Base-by-base conservation (phyloP, 306 rosid genomes). In the Cucurbita ficifolia region DNA sequence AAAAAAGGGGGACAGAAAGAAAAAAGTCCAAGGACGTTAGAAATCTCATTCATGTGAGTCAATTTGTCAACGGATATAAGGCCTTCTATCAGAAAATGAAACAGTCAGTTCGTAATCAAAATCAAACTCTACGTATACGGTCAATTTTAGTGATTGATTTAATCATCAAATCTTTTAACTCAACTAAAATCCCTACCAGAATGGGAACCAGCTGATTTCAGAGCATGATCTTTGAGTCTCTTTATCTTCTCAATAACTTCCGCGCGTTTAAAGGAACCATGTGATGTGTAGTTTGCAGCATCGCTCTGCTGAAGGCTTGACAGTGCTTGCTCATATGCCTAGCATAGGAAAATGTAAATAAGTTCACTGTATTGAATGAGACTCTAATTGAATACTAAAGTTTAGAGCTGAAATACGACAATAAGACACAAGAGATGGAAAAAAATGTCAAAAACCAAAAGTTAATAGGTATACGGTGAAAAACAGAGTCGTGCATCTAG, bases 261-360 rank as follows among this genome's bases (percentile, higher is more conserved):
- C 70, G 49, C 52, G 62, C 55, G 70, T 80, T 87, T 83, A 50
- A 65, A 35, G 74, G 40, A 42, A 19, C 60, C 35, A 22, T 70
- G 77, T 52, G 76, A 64, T 79, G 78, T 82, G 48, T 61, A 69
- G 57, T 85, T 78, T 76, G 57, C 58, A 67, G 67, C 63, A 80
- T 74, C 89, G 55, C 75, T 73, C 79, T 68, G 84, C 59, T 74
- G 78, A 51, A 82, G 63, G 82, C 84, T 73, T 35, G 58, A 70
- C 76, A 83, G 79, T 13, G 88, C 89, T 63, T 81, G 78, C 79
- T 90, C 96, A 85, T 93, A 85, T 70, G 95, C 97, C 97, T 87
- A 43, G 9, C 60, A 78, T 68, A 57, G 42, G 57, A 71, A 68
- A 46, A 6, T 46, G 56, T 6, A 24, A 6, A 24, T 45, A 21